Percentiles rank a stretch among this genome's conserved stretches.
phyloP scores from a whole-genome alignment of 108 stramenopile genomes.

The Cyclotella sp. region DNA sequence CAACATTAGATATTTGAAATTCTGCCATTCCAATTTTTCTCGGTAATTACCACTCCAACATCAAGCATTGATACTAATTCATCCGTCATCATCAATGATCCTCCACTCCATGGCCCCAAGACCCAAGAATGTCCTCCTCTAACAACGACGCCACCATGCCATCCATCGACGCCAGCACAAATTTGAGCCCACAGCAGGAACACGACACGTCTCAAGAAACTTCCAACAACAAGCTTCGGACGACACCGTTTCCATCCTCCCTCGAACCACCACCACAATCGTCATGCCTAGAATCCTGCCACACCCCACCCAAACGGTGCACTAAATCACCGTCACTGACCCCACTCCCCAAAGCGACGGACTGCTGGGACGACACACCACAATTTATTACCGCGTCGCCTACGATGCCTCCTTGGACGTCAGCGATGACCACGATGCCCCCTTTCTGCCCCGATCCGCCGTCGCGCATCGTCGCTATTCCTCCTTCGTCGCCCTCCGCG shows the following conservation, averaged over 20 bases:
- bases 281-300: constrained; percentile 16
- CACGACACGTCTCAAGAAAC: too few relatives aligned
- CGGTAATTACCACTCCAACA: too few relatives aligned
- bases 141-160: too few relatives aligned
- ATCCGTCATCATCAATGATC: too few relatives aligned
- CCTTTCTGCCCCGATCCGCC: constrained; percentile 42
- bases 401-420: constrained; percentile 22
- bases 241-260: neutral
- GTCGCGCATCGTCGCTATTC: constrained; percentile 81
- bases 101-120: too few relatives aligned
- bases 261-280: neutral
- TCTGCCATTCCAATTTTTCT: too few relatives aligned
- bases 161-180: too few relatives aligned
- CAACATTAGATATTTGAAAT: too few relatives aligned
- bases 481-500: constrained; percentile 90
- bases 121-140: too few relatives aligned
- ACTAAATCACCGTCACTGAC: constrained; percentile 47
- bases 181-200: too few relatives aligned
- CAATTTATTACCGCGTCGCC: constrained; percentile 27
- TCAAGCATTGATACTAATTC: too few relatives aligned
- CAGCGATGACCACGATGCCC: neutral
- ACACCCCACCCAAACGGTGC: constrained; percentile 22
- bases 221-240: too few relatives aligned
- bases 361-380: constrained; percentile 41
- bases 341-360: constrained; percentile 40